A percentile compares a stretch with the other conserved stretches of the same genome.
Evolutionary conservation across 257 asterid genomes (phyloP).

Genomic region (Jasminum sambac): DNA sequence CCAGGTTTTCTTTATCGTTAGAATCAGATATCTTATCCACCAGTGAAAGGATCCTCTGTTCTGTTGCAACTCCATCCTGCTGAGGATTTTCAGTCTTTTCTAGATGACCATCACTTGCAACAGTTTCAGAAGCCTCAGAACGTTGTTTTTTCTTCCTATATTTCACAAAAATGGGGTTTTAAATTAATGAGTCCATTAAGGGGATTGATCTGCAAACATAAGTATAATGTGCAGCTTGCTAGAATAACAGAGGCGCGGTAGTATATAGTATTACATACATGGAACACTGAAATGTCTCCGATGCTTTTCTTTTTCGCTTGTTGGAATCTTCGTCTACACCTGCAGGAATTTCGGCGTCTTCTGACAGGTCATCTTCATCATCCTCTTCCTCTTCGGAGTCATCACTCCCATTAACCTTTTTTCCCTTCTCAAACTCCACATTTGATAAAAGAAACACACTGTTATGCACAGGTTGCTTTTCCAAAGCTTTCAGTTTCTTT

Average conservation of each 20-base stretch:
- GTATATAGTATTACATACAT: constrained; percentile 40
- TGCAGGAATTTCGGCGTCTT: constrained; percentile 34
- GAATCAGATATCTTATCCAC: constrained; percentile 37
- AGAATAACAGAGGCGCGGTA: neutral
- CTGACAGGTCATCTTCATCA: constrained; percentile 32
- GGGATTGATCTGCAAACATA: constrained; percentile 13
- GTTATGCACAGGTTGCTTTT: constrained; percentile 41
- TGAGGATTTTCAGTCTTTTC: constrained; percentile 34
- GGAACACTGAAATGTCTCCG: constrained; percentile 48
- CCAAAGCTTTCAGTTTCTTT: constrained; percentile 40
- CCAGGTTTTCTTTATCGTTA: constrained; percentile 31
- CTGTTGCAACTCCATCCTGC: constrained; percentile 29
- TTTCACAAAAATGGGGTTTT: neutral
- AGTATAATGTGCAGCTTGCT: constrained; percentile 2
- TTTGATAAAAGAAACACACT: constrained; percentile 67
- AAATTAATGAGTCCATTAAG: constrained; percentile 10
- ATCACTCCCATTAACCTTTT: constrained; percentile 62
- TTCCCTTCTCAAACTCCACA: constrained; percentile 70
- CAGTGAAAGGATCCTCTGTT: constrained; percentile 33
- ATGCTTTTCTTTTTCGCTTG: constrained; percentile 66
- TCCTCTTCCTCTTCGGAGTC: constrained; percentile 40
- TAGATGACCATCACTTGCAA: constrained; percentile 30
- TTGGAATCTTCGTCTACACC: constrained; percentile 37
- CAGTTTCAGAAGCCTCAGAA: constrained; percentile 38
- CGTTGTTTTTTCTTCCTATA: constrained; percentile 68